These are phyloP conservation scores for Thielaviopsis cerberus DNA, from an alignment of 2,329 filamentous ascomycete genomes.

Conservation along the genomic window DNA sequence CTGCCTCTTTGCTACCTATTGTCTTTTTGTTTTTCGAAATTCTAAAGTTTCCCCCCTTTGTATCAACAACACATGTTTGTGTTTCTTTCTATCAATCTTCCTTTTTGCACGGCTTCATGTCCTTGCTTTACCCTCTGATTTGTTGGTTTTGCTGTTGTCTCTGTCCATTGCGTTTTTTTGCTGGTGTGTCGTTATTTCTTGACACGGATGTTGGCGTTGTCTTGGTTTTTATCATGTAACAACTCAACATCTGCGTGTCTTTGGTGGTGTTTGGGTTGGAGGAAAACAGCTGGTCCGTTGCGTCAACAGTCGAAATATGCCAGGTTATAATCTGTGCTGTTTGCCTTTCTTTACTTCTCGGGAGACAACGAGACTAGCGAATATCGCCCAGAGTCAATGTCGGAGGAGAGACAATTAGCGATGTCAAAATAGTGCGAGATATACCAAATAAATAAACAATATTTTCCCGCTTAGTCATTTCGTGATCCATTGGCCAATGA, in stretches of 20 bases:
- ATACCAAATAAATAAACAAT: too few relatives aligned
- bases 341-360: not conserved
- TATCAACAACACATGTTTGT: not conserved
- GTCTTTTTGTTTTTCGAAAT: not conserved
- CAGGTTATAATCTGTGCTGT: not conserved
- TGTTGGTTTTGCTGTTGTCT: not conserved
- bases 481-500: too few relatives aligned
- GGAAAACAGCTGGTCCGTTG: not conserved
- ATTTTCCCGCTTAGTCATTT: too few relatives aligned
- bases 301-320: not conserved
- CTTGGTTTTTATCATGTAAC: not conserved
- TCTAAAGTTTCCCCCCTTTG: not conserved
- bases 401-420: too few relatives aligned
- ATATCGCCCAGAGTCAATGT: too few relatives aligned
- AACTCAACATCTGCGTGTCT: not conserved
- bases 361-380: not conserved
- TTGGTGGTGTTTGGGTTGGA: not conserved
- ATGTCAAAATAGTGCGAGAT: too few relatives aligned
- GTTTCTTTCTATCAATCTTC: not conserved
- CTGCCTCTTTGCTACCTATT: too few relatives aligned
- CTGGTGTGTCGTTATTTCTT: not conserved
- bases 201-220: not conserved
- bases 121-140: not conserved
- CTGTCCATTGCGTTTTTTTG: not conserved
- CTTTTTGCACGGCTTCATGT: not conserved